Conservation (phyloP, 768 basidiomycete species). For the Agaricus blazei region DNA sequence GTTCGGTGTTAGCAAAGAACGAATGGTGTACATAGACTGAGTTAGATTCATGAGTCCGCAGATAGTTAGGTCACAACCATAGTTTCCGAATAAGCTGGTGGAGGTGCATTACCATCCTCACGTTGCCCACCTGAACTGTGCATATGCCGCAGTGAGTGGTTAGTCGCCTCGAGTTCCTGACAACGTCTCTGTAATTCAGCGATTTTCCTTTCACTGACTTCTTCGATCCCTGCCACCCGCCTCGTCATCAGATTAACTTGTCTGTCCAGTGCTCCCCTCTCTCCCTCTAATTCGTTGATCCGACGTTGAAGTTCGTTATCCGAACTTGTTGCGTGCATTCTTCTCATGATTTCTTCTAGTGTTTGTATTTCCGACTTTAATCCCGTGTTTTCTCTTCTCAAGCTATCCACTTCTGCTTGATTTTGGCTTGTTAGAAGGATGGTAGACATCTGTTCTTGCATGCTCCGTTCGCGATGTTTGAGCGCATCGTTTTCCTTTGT, state of each 20-base stretch:
- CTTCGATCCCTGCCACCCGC: slow-evolving; percentile 17
- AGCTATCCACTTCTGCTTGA: slow-evolving; percentile 25
- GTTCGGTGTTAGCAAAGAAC: no score
- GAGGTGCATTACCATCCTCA: slow-evolving; percentile 22
- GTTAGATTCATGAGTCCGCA: no score
- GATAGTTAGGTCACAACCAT: slow-evolving; percentile 9
- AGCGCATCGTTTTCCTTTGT: slow-evolving; percentile 36
- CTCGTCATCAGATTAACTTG: slow-evolving; percentile 23
- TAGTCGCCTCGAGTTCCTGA: slow-evolving; percentile 20
- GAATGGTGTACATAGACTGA: no score
- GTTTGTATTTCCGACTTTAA: slow-evolving; percentile 26
- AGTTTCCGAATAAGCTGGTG: slow-evolving; percentile 29
- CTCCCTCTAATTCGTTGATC: slow-evolving; percentile 23
- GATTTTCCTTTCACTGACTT: slow-evolving; percentile 20
- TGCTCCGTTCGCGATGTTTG: slow-evolving; percentile 28
- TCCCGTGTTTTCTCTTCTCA: slow-evolving; percentile 27
- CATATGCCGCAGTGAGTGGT: slow-evolving; percentile 5
- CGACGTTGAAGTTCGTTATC: slow-evolving; percentile 21
- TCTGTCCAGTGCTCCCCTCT: slow-evolving; percentile 30
- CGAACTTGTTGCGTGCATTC: slow-evolving; percentile 24
- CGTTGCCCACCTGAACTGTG: slow-evolving; percentile 9
- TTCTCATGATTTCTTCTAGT: slow-evolving; percentile 24
- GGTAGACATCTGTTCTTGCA: slow-evolving; percentile 30
- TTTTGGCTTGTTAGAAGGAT: slow-evolving; percentile 26
- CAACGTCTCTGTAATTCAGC: slow-evolving; percentile 23